Conservation (phyloP, 139 green algal species). For the Volvox africanus region DNA sequence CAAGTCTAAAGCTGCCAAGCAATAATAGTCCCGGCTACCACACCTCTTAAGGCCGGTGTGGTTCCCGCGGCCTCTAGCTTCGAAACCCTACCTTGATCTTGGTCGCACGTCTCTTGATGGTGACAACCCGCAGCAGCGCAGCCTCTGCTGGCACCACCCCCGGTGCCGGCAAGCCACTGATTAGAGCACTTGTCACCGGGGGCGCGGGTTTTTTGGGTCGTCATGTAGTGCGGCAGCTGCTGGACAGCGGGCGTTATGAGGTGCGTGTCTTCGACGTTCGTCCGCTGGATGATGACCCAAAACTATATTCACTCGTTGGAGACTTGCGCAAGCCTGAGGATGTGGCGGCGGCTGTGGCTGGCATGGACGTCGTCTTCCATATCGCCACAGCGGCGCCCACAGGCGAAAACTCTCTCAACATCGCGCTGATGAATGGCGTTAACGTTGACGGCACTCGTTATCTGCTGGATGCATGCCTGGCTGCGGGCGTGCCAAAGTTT, state of each 20-base stretch:
- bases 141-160: neutral
- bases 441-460: constrained; percentile 90
- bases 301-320: constrained; percentile 41
- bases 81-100: too few species aligned
- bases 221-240: constrained; percentile 83
- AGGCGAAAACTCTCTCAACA: constrained; percentile 78
- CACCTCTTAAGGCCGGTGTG: too few species aligned
- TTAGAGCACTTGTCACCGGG: constrained; percentile 77
- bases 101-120: neutral
- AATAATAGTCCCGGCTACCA: neutral
- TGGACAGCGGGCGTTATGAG: constrained; percentile 71
- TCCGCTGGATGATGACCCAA: constrained; percentile 50
- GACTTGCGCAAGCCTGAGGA: constrained; percentile 74
- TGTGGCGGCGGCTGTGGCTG: constrained; percentile 60
- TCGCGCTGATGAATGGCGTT: constrained; percentile 86
- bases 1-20: constrained; percentile 41
- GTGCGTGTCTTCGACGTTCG: constrained; percentile 88
- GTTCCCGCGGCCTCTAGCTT: too few species aligned
- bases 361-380: constrained; percentile 89
- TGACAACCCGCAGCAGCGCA: constrained; percentile 37
- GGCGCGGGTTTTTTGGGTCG: constrained; percentile 88
- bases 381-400: constrained; percentile 86
- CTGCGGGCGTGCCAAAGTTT: constrained; percentile 63
- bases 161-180: neutral
- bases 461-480: constrained; percentile 82